Evolutionary conservation across 2,329 filamentous ascomycete genomes (phyloP).

Genomic region (Neofusicoccum sp.): DNA sequence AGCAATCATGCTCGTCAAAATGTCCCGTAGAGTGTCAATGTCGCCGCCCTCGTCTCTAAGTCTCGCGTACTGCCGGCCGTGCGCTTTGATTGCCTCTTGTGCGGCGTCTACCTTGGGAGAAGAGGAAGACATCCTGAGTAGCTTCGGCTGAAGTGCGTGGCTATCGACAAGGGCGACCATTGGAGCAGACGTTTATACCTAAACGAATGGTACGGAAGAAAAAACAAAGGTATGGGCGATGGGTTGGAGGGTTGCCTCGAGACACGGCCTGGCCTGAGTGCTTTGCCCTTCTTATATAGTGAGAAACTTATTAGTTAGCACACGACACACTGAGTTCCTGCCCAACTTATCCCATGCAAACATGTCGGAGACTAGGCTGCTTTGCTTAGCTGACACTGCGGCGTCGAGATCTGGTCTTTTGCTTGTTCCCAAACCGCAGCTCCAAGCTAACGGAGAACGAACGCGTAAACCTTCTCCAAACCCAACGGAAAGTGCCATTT

Average conservation of each 20-base stretch:
- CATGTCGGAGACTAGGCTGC: constrained; percentile 7
- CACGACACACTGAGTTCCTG: constrained; percentile 1
- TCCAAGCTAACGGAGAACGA: background rate
- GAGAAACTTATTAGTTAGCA: constrained; percentile 1
- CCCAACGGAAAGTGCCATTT: constrained; percentile 6
- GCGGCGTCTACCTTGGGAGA: constrained; percentile 5
- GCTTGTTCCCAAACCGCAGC: background rate
- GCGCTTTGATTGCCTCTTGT: constrained; percentile 10
- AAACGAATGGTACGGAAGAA: background rate
- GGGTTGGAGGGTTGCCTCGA: background rate
- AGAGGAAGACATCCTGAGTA: constrained; percentile 1
- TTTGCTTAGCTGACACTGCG: constrained; percentile 4
- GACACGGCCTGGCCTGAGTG: constrained; percentile 14
- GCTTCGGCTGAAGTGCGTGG: constrained; percentile 9
- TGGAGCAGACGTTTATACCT: background rate
- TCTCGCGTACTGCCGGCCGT: constrained; percentile 6
- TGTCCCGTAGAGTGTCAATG: constrained; percentile 1
- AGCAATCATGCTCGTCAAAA: constrained; percentile 1
- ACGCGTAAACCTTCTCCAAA: constrained; percentile 9
- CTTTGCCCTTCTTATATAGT: constrained; percentile 13
- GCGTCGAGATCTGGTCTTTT: background rate
- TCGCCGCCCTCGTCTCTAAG: constrained; percentile 10
- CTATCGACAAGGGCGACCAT: constrained; percentile 12
- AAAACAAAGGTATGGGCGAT: background rate
- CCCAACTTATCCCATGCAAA: constrained; percentile 18